Evolutionary conservation across 2,329 filamentous ascomycete genomes (phyloP).

Genomic region (Zopfia rhizophila): DNA sequence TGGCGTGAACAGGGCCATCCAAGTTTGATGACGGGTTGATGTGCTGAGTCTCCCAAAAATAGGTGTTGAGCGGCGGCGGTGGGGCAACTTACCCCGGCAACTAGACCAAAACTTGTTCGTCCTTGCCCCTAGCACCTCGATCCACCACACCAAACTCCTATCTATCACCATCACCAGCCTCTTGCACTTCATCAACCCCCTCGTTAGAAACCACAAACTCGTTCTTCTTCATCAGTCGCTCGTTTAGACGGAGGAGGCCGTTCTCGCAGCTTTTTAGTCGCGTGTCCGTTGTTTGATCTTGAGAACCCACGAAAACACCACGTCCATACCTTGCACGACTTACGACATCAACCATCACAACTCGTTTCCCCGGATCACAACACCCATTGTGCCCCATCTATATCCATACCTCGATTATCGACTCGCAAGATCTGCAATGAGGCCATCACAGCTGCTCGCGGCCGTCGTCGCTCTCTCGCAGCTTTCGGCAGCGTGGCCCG

Average conservation of each 20-base stretch:
- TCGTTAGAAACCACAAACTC: too few relatives aligned
- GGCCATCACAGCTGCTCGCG: conserved; percentile 51
- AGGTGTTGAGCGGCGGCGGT: conserved; percentile 19
- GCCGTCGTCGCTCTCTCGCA: conserved; percentile 51
- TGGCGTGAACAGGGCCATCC: too few relatives aligned
- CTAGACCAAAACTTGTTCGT: conserved; percentile 15
- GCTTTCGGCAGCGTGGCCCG: conserved; percentile 44
- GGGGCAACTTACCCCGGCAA: conserved; percentile 15
- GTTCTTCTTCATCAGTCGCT: conserved; percentile 48
- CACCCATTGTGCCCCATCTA: not conserved
- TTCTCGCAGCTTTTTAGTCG: not conserved
- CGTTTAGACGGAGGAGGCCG: conserved; percentile 36
- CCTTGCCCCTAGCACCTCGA: conserved; percentile 11
- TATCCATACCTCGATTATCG: not conserved
- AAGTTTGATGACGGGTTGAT: too few relatives aligned
- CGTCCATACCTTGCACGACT: conserved; percentile 7
- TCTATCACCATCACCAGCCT: conserved; percentile 31
- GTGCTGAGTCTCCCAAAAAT: conserved; percentile 26
- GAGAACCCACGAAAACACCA: conserved; percentile 34
- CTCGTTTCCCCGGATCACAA: conserved; percentile 24
- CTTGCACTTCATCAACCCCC: conserved; percentile 10
- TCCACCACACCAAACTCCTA: conserved; percentile 12
- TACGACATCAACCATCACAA: conserved; percentile 18
- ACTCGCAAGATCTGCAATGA: conserved; percentile 35
- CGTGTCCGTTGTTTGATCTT: conserved; percentile 22